These are phyloP conservation scores for Lachancea lanzarotensis DNA, from an alignment of 805 yeast genomes.

Conservation along the genomic window DNA sequence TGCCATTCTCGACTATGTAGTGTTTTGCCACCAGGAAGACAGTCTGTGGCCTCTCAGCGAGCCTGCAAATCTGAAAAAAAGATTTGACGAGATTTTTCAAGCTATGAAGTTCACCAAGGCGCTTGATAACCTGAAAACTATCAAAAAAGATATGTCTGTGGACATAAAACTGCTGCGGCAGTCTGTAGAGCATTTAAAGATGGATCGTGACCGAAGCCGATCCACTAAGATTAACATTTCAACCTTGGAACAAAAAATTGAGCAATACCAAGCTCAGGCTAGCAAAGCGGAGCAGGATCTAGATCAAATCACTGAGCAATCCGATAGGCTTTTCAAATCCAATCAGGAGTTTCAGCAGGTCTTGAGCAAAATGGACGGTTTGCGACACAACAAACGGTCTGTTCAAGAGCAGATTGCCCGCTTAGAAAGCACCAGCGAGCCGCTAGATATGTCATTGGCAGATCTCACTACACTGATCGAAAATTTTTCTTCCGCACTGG, in stretches of 20 bases:
- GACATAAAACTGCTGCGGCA: constrained; percentile 74
- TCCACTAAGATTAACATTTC: constrained; percentile 45
- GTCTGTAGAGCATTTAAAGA: constrained; percentile 66
- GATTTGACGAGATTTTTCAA: constrained; percentile 95
- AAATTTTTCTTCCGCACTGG: constrained; percentile 36
- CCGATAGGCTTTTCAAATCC: constrained; percentile 59
- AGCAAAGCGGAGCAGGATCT: constrained; percentile 44
- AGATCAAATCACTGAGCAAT: constrained; percentile 46
- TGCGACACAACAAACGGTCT: constrained; percentile 42
- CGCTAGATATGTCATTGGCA: constrained; percentile 29
- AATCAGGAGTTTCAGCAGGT: constrained; percentile 78
- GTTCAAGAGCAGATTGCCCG: constrained; percentile 47
- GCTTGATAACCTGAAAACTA: constrained; percentile 64
- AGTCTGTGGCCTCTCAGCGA: constrained; percentile 94
- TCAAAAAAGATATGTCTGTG: constrained; percentile 68
- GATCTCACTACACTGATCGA: constrained; percentile 36
- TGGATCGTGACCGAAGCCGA: constrained; percentile 68
- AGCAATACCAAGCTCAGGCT: constrained; percentile 42
- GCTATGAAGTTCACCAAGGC: constrained; percentile 91
- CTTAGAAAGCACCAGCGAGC: constrained; percentile 29
- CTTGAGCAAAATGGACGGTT: constrained; percentile 54
- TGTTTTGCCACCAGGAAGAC: constrained; percentile 97
- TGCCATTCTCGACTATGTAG: constrained; percentile 83
- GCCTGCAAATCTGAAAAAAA: constrained; percentile 78
- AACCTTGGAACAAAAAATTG: constrained; percentile 39